phyloP scores from a whole-genome alignment of 1,139 yeast genomes.

The Scheffersomyces illinoinensis region DNA sequence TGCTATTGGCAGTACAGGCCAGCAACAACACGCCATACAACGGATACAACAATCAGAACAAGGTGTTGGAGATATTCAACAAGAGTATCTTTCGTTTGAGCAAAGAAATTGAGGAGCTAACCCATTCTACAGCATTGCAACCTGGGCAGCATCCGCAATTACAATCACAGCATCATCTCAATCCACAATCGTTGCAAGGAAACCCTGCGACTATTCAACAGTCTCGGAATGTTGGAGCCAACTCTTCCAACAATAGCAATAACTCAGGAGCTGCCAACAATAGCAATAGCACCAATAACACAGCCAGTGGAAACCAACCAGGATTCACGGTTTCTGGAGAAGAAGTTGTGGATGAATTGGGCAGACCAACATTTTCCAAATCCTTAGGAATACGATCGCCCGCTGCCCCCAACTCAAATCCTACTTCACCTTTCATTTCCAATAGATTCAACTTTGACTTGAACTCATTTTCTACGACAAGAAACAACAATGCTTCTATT shows the following conservation, averaged over 20 bases:
- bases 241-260: background rate
- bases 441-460: conserved; percentile 16
- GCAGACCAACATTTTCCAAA: background rate
- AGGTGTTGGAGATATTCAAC: conserved; percentile 20
- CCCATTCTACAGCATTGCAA: background rate
- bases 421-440: conserved; percentile 15
- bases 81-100: conserved; percentile 24
- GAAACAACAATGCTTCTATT: conserved; percentile 2
- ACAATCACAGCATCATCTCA: conserved; percentile 5
- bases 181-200: background rate
- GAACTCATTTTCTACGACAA: conserved; percentile 7
- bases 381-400: conserved; percentile 1
- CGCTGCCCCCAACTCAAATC: conserved; percentile 8
- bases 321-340: background rate
- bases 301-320: background rate
- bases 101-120: conserved; percentile 24
- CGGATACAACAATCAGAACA: conserved; percentile 7
- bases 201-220: background rate
- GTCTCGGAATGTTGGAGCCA: background rate
- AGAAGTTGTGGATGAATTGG: background rate
- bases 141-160: conserved; percentile 3
- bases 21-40: conserved; percentile 1
- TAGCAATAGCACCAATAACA: background rate
- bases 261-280: background rate
- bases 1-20: conserved; percentile 11